Evolutionary conservation across 768 basidiomycete genomes (phyloP), one percentile per base, ranked within the genome.

Genomic region (Tylopilus balloui): DNA sequence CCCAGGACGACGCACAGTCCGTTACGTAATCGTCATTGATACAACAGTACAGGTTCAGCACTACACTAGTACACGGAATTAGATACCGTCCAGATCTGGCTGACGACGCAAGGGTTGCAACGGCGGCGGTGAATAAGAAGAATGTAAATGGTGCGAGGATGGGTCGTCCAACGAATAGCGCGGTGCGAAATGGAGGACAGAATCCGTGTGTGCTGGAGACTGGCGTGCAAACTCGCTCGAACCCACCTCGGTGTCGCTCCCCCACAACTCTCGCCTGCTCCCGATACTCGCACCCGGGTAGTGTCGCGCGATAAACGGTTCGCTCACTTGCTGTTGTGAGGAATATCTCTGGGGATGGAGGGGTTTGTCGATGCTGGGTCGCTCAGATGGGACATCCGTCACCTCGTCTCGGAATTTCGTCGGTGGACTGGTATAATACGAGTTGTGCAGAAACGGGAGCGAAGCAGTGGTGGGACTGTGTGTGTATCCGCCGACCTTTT

Each of bases 61-160:
- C 19, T 50, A 47, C 50, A 44, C 3, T 13, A 9, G 25, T 36
- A 21, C 7, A 39, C 14, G 15, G 4, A 9, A 6, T 40, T 10
- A 41, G 9, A 3, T 9, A 4, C 15, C 35, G 4, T 46, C 45
- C 8, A 24, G 20, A 24, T 61, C 59, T 23, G 50, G 57, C 25
- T 42, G 55, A 49, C 64, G 64, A 40, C 65, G 64, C 50, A 64
- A 19, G 1, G 65, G 65, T 27, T 59, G 53, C 3, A 66, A 37
- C 19, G 61, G 50, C 15, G 54, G 35, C 1, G 53, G 51, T 17
- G 58, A 56, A 6, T 46, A 36, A 12, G 54, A 45, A 28, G 23
- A 17, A 23, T 29, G 49, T 10, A 44, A 28, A 15, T 46, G 25
- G 15, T 44, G 52, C 13, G 39, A 17, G 4, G 48, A 37, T 6